Conservation (phyloP, 2,329 filamentous ascomycete species). For the Fusarium sp. region DNA sequence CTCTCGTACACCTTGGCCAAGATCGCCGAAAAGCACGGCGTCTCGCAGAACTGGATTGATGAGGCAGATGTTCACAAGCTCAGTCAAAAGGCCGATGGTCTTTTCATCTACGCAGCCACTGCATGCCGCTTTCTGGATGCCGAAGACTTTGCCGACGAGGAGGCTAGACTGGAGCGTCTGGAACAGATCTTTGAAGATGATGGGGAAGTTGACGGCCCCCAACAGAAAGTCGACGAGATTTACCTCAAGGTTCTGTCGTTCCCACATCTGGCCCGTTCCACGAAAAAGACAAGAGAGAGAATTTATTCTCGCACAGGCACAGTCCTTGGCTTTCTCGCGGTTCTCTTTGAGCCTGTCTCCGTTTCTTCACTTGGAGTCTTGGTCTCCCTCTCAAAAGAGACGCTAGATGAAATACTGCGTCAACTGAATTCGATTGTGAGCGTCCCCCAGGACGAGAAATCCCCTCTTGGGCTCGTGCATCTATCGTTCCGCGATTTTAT, state of each 20-base stretch:
- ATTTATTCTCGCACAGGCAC: background rate
- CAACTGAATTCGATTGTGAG: constrained; percentile 1
- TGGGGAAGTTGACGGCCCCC: constrained; percentile 60
- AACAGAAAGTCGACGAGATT: constrained; percentile 9
- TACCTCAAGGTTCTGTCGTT: constrained; percentile 13
- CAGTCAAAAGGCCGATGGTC: background rate
- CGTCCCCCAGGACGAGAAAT: background rate
- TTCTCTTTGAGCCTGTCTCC: constrained; percentile 3
- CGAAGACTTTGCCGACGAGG: background rate
- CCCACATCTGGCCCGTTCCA: background rate
- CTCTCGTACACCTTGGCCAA: background rate
- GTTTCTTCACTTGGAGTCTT: background rate
- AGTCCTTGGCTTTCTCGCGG: background rate
- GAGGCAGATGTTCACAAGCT: background rate
- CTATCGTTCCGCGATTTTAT: constrained; percentile 21
- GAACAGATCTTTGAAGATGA: background rate
- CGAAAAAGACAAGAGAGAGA: background rate
- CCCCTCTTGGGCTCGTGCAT: constrained; percentile 3
- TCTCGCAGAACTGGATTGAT: background rate
- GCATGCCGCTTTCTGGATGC: constrained; percentile 7
- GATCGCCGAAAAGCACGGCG: background rate
- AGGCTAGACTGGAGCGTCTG: background rate
- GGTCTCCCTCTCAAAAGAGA: background rate
- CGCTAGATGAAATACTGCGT: background rate
- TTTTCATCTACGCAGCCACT: constrained; percentile 27